Evolutionary conservation across 768 basidiomycete species (phyloP).

Genomic region (Ramaria rubella): DNA sequence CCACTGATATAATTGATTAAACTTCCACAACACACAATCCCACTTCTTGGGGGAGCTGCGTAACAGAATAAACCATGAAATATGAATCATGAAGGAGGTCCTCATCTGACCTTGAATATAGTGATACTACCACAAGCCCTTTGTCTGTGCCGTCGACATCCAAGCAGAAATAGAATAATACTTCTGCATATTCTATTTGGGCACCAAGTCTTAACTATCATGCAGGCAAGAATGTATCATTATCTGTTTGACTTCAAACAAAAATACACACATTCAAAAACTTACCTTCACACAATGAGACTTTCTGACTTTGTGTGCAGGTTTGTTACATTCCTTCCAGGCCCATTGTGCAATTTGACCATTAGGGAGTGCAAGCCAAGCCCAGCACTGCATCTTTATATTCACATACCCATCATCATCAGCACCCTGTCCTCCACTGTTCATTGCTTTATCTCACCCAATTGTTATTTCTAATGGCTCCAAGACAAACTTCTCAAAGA

Average conservation of each 20-base stretch:
- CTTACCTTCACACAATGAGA: no score
- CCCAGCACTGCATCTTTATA: slow-evolving; percentile 16
- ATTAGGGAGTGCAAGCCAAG: slow-evolving; percentile 18
- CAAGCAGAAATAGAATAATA: neutral
- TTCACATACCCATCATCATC: no score
- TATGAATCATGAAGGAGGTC: neutral
- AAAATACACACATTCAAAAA: no score
- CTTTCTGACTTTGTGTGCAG: no score
- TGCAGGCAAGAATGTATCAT: slow-evolving; percentile 3
- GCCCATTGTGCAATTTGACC: slow-evolving; percentile 20
- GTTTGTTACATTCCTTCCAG: no score
- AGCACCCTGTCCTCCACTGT: no score
- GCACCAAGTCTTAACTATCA: no score
- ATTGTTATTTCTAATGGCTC: no score
- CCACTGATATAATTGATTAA: neutral
- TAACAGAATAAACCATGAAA: neutral
- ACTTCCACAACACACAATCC: neutral
- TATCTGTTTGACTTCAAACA: no score
- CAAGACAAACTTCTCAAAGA: no score
- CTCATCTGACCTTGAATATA: neutral
- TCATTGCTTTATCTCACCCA: no score
- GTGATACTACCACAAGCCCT: neutral
- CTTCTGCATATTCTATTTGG: neutral
- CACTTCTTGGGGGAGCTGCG: no score
- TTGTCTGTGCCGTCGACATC: neutral